Base-by-base conservation (phyloP, 2,329 filamentous ascomycete genomes). In the Trichophyton simii region DNA sequence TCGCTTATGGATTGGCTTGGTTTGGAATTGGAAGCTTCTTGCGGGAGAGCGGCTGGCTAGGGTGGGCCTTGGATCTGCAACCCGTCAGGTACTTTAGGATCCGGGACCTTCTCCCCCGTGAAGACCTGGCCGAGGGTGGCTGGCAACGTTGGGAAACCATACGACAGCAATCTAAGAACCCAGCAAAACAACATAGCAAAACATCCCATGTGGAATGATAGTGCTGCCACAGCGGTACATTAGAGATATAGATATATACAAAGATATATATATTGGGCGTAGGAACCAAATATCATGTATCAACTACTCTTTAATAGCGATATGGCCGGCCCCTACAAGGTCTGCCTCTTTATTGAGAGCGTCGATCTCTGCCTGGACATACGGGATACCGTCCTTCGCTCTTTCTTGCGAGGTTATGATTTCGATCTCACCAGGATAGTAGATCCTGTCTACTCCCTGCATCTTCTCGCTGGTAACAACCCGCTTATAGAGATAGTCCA, bases 61-160 rank as follows among this genome's bases (percentile, higher is more conserved):
- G 83, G 4, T 90, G 88, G 87, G 82, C 78, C 1, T 73, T 96
- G 60, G 85, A 89, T 28, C 78, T 83, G 41, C 81, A 83, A 31
- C 67, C 87, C 3, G 82, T 84, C 2, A 82, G 82, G 69, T 80
- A 84, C 65, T 76, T 94, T 57, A 81, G 92, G 63, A 77, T 95
- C 57, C 81, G 94, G 63, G 94, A 99, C 73, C 76, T 99, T 64
- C 84, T 95, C 11, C 80, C 95, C 5, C 87, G 87, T 71, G 92
- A 97, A 75, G 92, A 97, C 74, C 75, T 96, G 67, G 87, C 87
- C 38, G 90, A 96, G 76, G 87, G 91, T 48, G 94, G 94, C 1
- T 99, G 92, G 92, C 89, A 91, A 75, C 87, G 88, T 71, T 97
- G 91, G 90, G 86, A 92, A 73, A 78, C 79, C 57, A 72, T 75